Evolutionary conservation across 1,139 yeast species (phyloP), one percentile per base, ranked within the genome.

Genomic region (Blastobotrys capitulatus): DNA sequence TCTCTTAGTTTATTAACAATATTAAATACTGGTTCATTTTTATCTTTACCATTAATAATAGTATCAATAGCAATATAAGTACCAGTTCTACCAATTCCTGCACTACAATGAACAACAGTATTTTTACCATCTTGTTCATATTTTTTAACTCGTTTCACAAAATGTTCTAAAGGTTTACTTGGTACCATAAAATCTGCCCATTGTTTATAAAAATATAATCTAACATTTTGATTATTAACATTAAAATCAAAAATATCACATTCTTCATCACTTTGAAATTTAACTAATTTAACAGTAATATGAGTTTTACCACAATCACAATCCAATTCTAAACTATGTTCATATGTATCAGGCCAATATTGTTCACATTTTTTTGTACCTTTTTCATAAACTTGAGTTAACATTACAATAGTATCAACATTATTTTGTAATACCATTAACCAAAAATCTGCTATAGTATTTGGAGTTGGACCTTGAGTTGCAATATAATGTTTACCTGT

Each of bases 51-150:
- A 7, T 57, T 52, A 36, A 74, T 62, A 34, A 80, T 66, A 56
- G 80, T 78, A 61, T 86, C 90, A 46, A 83, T 63, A 1, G 86
- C 81, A 20, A 86, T 79, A 59, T 80, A 86, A 0, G 94, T 85
- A 1, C 95, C 95, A 0, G 94, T 80, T 52, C 95, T 70, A 5
- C 95, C 95, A 19, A 86, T 89, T 0, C 95, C 95, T 0, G 95
- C 95, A 1, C 92, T 83, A 59, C 95, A 86, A 62, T 86, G 95
- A 1, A 84, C 82, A 18, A 77, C 61, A 22, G 74, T 55, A 2
- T 79, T 79, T 31, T 73, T 69, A 1, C 56, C 54, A 13, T 60
- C 58, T 50, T 57, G 57, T 9, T 32, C 56, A 27, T 60, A 51
- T 16, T 57, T 51, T 54, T 69, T 65, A 6, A 66, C 70, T 8